Percentiles rank a stretch among this genome's conserved stretches.
These are phyloP conservation scores for Torulaspora indica DNA, from an alignment of 805 yeast genomes.

Conservation along the genomic window DNA sequence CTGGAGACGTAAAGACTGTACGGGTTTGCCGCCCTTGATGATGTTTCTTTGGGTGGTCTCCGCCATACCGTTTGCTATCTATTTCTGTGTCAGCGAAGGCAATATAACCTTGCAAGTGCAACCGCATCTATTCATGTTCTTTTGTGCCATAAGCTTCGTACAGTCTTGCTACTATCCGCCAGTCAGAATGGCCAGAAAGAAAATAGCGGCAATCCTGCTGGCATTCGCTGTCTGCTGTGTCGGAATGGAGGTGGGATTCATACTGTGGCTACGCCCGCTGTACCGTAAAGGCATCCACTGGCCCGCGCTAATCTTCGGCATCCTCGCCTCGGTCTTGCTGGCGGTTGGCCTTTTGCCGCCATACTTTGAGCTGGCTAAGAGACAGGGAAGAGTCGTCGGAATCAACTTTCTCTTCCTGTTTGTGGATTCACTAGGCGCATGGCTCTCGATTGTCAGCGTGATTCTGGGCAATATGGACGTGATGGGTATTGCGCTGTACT, in stretches of 20 bases:
- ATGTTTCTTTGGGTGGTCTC: constrained; percentile 73
- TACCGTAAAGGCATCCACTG: constrained; percentile 51
- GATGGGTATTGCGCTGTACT: constrained; percentile 75
- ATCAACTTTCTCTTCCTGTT: constrained; percentile 74
- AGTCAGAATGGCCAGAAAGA: constrained; percentile 35
- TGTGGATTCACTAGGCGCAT: constrained; percentile 78
- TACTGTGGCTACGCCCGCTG: constrained; percentile 61
- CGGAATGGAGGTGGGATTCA: constrained; percentile 66
- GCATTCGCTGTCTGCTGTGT: constrained; percentile 43
- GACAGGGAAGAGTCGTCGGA: constrained; percentile 83
- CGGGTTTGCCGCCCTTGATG: constrained; percentile 86
- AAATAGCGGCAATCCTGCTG: constrained; percentile 37
- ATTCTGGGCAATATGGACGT: constrained; percentile 61
- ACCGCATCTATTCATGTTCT: constrained; percentile 74
- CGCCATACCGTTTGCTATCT: constrained; percentile 84
- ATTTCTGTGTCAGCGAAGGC: constrained; percentile 65
- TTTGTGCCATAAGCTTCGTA: constrained; percentile 61
- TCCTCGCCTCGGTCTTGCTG: constrained; percentile 68
- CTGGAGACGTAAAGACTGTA: constrained; percentile 69
- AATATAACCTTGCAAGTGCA: constrained; percentile 78
- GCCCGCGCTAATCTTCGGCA: constrained; percentile 80
- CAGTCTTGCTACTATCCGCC: constrained; percentile 80
- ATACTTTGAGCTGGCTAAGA: constrained; percentile 72
- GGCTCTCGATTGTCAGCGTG: constrained; percentile 64
- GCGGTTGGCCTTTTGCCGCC: constrained; percentile 85